Evolutionary conservation across 2,329 filamentous ascomycete genomes (phyloP).

Genomic region (Neoarthrinium moseri): DNA sequence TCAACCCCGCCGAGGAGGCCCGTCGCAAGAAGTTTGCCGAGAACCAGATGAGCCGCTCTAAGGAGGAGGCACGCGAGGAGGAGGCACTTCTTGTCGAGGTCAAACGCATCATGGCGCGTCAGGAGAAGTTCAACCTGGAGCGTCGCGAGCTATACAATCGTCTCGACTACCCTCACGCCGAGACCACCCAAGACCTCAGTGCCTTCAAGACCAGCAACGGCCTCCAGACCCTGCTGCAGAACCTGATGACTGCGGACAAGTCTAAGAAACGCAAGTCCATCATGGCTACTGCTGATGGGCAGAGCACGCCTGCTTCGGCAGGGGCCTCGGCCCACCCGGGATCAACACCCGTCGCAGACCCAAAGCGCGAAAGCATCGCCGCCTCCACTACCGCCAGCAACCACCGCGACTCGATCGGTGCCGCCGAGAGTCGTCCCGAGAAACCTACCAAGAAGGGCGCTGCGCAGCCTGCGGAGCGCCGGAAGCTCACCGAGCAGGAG

Average conservation of each 20-base stretch:
- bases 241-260: conserved; percentile 79
- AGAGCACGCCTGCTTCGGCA: conserved; percentile 41
- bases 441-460: conserved; percentile 48
- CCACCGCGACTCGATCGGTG: conserved; percentile 46
- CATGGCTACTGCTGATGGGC: conserved; percentile 58
- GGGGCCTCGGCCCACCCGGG: conserved; percentile 26
- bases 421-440: conserved; percentile 35
- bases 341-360: conserved; percentile 38
- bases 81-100: conserved; percentile 86
- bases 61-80: conserved; percentile 90
- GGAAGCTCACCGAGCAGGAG: conserved; percentile 72
- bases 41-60: conserved; percentile 73
- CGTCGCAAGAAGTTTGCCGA: conserved; percentile 83
- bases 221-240: conserved; percentile 76
- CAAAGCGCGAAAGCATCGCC: conserved; percentile 54
- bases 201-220: conserved; percentile 80
- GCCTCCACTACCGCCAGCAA: conserved; percentile 35
- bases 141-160: conserved; percentile 83
- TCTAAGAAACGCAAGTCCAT: conserved; percentile 80
- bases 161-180: conserved; percentile 73
- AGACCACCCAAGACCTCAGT: conserved; percentile 62
- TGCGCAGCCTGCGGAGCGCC: conserved; percentile 52
- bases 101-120: conserved; percentile 84
- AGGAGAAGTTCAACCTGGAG: conserved; percentile 83
- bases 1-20: conserved; percentile 76